A percentile compares a stretch with the other conserved stretches of the same genome.
Evolutionary conservation across 2,329 filamentous ascomycete genomes (phyloP).

Genomic region (Fusarium tanahbumbuense): DNA sequence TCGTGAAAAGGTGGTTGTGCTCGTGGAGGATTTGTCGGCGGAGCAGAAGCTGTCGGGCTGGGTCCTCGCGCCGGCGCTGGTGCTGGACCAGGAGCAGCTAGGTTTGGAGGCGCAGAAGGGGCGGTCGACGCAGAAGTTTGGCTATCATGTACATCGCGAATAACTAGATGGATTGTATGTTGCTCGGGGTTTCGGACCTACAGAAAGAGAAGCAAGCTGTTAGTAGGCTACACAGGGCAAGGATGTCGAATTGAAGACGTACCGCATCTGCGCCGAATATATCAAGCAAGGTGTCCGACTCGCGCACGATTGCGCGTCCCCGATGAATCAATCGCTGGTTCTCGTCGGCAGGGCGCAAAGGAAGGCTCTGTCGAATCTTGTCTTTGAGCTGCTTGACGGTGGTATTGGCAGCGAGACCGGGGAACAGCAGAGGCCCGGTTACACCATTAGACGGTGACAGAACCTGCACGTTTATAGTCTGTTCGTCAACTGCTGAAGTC

Average conservation of each 20-base stretch:
- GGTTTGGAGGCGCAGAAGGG: conserved; percentile 28
- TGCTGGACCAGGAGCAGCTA: conserved; percentile 15
- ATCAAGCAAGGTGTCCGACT: conserved; percentile 66
- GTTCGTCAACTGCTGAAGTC: conserved; percentile 46
- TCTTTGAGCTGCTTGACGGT: conserved; percentile 69
- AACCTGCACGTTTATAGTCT: conserved; percentile 66
- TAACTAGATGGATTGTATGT: conserved; percentile 66
- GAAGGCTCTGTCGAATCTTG: conserved; percentile 64
- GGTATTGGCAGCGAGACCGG: conserved; percentile 60
- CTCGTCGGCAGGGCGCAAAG: conserved; percentile 63
- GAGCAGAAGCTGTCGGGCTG: conserved; percentile 43
- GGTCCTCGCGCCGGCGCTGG: conserved; percentile 41
- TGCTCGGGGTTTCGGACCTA: conserved; percentile 59
- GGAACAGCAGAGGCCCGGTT: conserved; percentile 62
- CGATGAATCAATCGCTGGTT: conserved; percentile 71
- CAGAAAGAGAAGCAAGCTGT: conserved; percentile 19
- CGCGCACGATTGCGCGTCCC: conserved; percentile 66
- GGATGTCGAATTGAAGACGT: conserved; percentile 25
- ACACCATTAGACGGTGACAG: conserved; percentile 69
- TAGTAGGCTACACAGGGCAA: conserved; percentile 32
- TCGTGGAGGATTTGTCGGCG: conserved; percentile 41
- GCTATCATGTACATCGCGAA: conserved; percentile 55
- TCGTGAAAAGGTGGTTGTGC: conserved; percentile 36
- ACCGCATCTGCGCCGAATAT: conserved; percentile 68
- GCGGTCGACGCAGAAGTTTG: conserved; percentile 43